Conservation (phyloP, 139 green algal species). For the Medakamo hakoo region DNA sequence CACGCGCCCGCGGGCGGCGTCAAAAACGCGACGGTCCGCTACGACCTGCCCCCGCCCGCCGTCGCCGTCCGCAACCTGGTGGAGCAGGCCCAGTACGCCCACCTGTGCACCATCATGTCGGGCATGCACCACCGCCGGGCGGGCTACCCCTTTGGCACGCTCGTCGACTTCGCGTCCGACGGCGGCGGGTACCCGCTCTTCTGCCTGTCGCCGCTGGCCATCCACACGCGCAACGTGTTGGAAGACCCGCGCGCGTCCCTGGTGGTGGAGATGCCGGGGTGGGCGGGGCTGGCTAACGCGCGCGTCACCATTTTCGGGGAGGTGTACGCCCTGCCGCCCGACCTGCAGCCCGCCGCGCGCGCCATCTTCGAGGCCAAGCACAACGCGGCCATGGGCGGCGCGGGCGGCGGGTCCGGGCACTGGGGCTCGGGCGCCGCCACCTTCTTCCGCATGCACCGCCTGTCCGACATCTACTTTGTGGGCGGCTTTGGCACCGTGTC, state of each 20-base stretch:
- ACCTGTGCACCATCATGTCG: slow-evolving; percentile 93
- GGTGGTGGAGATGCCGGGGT: slow-evolving; percentile 83
- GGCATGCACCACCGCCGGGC: slow-evolving; percentile 89
- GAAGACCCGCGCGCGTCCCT: slow-evolving; percentile 50
- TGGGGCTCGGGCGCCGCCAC: slow-evolving; percentile 59
- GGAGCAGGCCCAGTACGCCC: slow-evolving; percentile 69
- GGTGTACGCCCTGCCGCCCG: slow-evolving; percentile 67
- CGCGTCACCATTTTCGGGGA: slow-evolving; percentile 97
- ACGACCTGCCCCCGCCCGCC: slow-evolving; percentile 63
- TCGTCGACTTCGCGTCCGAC: slow-evolving; percentile 93
- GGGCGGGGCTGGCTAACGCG: slow-evolving; percentile 91
- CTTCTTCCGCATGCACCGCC: slow-evolving; percentile 86
- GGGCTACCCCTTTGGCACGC: slow-evolving; percentile 91
- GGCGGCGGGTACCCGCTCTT: slow-evolving; percentile 79
- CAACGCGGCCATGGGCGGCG: background rate
- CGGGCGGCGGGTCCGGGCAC: slow-evolving; percentile 1
- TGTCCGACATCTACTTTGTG: slow-evolving; percentile 97
- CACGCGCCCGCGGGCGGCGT: slow-evolving; percentile 65
- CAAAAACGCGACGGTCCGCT: slow-evolving; percentile 64
- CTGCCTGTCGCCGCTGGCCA: slow-evolving; percentile 61
- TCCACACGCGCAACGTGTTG: slow-evolving; percentile 71
- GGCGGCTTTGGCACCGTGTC: slow-evolving; percentile 85
- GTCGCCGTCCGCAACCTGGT: slow-evolving; percentile 58
- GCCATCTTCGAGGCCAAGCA: slow-evolving; percentile 11
- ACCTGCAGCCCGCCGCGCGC: slow-evolving; percentile 51